phyloP scores from a whole-genome alignment of 1,139 yeast species.

The Candida glucosophila region DNA sequence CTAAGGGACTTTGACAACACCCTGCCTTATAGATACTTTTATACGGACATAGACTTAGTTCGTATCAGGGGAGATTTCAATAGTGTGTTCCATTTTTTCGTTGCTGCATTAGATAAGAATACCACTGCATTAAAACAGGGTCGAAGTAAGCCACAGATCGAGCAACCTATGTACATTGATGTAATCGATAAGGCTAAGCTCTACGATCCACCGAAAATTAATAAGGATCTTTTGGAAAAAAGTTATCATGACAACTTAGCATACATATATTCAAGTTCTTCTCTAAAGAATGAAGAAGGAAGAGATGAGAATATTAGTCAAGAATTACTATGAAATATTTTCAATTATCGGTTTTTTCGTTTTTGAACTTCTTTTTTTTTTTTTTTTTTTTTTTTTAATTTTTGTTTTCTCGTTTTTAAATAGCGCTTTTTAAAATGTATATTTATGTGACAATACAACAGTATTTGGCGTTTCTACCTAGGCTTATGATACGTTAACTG shows the following conservation, averaged over 20 bases:
- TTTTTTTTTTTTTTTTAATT: no score
- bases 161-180: slow-evolving; percentile 14
- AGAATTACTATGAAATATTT: no score
- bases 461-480: no score
- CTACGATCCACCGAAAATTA: slow-evolving; percentile 13
- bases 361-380: no score
- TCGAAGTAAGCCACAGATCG: slow-evolving; percentile 10
- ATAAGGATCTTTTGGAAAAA: slow-evolving; percentile 8
- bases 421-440: not conserved
- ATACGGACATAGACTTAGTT: no score
- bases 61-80: slow-evolving; percentile 14
- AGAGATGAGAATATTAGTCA: no score
- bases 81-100: slow-evolving; percentile 11
- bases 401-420: no score
- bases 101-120: slow-evolving; percentile 6
- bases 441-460: slow-evolving; percentile 1
- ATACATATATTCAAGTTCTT: slow-evolving; percentile 7
- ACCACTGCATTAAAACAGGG: no score
- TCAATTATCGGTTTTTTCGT: no score
- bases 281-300: slow-evolving; percentile 2
- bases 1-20: slow-evolving; percentile 7
- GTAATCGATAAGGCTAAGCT: slow-evolving; percentile 19
- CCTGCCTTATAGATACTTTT: no score
- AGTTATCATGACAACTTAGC: slow-evolving; percentile 10
- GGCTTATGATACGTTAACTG: slow-evolving; percentile 14